phyloP scores from a whole-genome alignment of 1,284 basidiomycete species.

The Meira nashicola region DNA sequence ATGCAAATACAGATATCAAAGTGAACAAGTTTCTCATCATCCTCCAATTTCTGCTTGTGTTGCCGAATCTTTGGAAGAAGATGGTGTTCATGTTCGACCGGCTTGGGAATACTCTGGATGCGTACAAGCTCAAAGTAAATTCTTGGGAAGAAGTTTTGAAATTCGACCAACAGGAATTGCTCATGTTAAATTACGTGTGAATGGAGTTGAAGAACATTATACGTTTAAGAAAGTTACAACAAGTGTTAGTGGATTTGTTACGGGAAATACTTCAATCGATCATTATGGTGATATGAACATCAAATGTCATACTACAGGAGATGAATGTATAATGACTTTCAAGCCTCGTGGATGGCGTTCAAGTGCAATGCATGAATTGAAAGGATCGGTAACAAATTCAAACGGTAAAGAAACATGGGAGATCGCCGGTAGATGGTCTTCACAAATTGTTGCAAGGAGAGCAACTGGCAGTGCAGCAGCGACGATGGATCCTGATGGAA shows the following conservation, averaged over 20 bases:
- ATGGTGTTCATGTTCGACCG: constrained; percentile 57
- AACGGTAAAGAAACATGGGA: constrained; percentile 70
- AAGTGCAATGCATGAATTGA: constrained; percentile 84
- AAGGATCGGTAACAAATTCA: constrained; percentile 71
- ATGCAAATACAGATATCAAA: constrained; percentile 83
- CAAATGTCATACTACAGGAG: constrained; percentile 87
- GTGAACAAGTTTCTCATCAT: constrained; percentile 93
- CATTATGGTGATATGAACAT: constrained; percentile 92
- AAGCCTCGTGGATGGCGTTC: constrained; percentile 93
- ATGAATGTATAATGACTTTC: constrained; percentile 83
- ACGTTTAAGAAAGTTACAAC: constrained; percentile 75
- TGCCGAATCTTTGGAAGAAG: constrained; percentile 60
- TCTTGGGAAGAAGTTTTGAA: constrained; percentile 81
- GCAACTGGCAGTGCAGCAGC: constrained; percentile 61
- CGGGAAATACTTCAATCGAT: constrained; percentile 88
- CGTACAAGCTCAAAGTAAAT: constrained; percentile 50
- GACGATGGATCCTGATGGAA: constrained; percentile 69
- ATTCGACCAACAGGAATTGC: constrained; percentile 91
- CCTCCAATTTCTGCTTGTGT: constrained; percentile 90
- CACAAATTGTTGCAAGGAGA: constrained; percentile 80
- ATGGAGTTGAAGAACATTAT: constrained; percentile 63
- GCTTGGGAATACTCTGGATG: constrained; percentile 82
- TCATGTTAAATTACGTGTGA: constrained; percentile 74
- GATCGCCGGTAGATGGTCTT: constrained; percentile 93
- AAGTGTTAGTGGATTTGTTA: constrained; percentile 74